phyloP scores from a whole-genome alignment of 352 stramenopile species.

The Phytophthora ramorum region DNA sequence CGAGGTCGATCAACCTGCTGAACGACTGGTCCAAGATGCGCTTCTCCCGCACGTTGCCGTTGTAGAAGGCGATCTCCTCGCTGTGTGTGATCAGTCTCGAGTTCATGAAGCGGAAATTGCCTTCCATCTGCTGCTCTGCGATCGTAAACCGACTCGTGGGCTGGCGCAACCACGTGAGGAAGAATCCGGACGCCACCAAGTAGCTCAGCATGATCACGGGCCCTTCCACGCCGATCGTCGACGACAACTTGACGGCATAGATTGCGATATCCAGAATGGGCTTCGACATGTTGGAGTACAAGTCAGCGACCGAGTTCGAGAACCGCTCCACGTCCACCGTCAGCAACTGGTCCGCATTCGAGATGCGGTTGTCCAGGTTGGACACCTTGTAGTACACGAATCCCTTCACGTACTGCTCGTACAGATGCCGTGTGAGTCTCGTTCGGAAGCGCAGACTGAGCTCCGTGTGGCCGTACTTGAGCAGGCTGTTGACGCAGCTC shows the following conservation, averaged over 20 bases:
- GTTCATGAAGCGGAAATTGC: slow-evolving; percentile 90
- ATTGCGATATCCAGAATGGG: slow-evolving; percentile 85
- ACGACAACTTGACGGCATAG: slow-evolving; percentile 73
- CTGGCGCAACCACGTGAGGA: slow-evolving; percentile 76
- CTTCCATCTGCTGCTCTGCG: slow-evolving; percentile 83
- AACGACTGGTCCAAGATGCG: slow-evolving; percentile 80
- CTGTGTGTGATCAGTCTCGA: slow-evolving; percentile 88
- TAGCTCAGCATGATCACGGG: slow-evolving; percentile 78
- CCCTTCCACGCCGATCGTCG: slow-evolving; percentile 75
- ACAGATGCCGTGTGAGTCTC: slow-evolving; percentile 81
- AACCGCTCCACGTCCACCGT: slow-evolving; percentile 90
- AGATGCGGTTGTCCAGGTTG: slow-evolving; percentile 89
- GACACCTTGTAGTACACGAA: slow-evolving; percentile 93
- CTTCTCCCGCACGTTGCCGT: slow-evolving; percentile 88
- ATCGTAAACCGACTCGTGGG: slow-evolving; percentile 84
- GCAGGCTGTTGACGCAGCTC: slow-evolving; percentile 80
- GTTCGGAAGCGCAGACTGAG: slow-evolving; percentile 85
- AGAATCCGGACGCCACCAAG: slow-evolving; percentile 69
- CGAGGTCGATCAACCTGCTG: slow-evolving; percentile 59
- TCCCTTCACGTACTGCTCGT: slow-evolving; percentile 86
- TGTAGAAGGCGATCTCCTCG: slow-evolving; percentile 93
- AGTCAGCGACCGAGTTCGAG: slow-evolving; percentile 77
- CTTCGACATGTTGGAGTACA: slow-evolving; percentile 92
- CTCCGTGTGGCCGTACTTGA: slow-evolving; percentile 86
- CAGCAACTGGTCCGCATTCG: slow-evolving; percentile 88